A percentile compares a stretch with the other conserved stretches of the same genome.
Conservation (phyloP, 148 eudicot genomes). For the Agrostemma githago region DNA sequence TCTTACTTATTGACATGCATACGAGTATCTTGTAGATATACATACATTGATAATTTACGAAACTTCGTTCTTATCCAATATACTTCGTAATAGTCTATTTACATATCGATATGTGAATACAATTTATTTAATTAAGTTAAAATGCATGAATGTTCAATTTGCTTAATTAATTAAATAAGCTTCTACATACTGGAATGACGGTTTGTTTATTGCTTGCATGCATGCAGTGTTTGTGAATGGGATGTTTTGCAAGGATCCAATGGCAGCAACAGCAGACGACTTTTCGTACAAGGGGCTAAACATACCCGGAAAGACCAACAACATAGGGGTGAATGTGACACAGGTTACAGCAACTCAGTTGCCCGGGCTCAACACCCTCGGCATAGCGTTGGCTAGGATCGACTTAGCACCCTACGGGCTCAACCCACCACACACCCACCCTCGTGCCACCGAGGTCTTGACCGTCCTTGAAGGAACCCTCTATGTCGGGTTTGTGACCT, state of each 20-base stretch:
- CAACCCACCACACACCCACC: slow-evolving; percentile 17
- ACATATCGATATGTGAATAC: background rate
- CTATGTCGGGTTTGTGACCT: slow-evolving; percentile 15
- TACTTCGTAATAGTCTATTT: too few relatives aligned
- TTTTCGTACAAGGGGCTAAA: slow-evolving; percentile 17
- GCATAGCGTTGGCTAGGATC: slow-evolving; percentile 13
- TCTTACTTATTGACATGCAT: too few relatives aligned
- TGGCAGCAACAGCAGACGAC: slow-evolving; percentile 8
- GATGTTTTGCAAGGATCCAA: slow-evolving; percentile 18
- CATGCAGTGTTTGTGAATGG: slow-evolving; percentile 18
- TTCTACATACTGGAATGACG: background rate
- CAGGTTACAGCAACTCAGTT: slow-evolving; percentile 6
- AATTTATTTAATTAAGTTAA: too few relatives aligned
- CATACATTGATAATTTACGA: too few relatives aligned
- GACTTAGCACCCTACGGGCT: slow-evolving; percentile 17
- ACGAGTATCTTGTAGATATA: too few relatives aligned
- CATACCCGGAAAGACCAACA: slow-evolving; percentile 9
- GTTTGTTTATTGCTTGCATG: background rate
- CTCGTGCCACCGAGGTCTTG: slow-evolving; percentile 14
- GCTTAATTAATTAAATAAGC: too few relatives aligned
- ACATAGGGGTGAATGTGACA: slow-evolving; percentile 9
- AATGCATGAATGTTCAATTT: too few relatives aligned
- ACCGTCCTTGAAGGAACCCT: slow-evolving; percentile 12
- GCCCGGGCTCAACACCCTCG: slow-evolving; percentile 20
- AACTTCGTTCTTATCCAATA: too few relatives aligned